Evolutionary conservation across 2,329 filamentous ascomycete genomes (phyloP).

Genomic region (Neofusicoccum ribis): DNA sequence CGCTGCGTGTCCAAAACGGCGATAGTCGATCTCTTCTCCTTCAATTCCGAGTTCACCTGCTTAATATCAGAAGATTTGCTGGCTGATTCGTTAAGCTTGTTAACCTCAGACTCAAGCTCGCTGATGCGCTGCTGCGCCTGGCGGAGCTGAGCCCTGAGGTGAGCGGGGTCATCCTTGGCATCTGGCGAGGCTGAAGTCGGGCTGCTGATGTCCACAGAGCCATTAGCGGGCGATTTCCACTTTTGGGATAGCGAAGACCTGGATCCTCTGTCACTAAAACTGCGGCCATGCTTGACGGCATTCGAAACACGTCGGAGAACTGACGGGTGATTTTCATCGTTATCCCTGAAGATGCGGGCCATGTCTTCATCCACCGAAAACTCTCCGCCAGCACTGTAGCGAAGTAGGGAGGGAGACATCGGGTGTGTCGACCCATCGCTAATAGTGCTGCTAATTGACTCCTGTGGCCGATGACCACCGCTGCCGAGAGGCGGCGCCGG

Average conservation of each 20-base stretch:
- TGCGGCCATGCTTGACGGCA: constrained; percentile 88
- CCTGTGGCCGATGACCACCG: constrained; percentile 41
- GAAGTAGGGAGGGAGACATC: constrained; percentile 37
- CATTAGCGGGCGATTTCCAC: constrained; percentile 41
- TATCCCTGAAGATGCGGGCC: constrained; percentile 73
- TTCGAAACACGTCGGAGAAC: constrained; percentile 89
- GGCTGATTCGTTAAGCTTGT: constrained; percentile 51
- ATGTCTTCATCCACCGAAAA: constrained; percentile 97
- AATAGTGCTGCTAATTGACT: constrained; percentile 47
- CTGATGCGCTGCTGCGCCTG: constrained; percentile 81
- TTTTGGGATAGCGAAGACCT: constrained; percentile 37
- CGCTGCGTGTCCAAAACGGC: constrained; percentile 91
- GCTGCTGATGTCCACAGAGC: constrained; percentile 62
- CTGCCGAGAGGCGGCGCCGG: constrained; percentile 39
- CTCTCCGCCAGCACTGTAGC: constrained; percentile 73
- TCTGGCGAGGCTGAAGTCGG: constrained; percentile 64
- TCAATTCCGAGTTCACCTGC: constrained; percentile 80
- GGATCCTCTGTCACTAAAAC: constrained; percentile 66
- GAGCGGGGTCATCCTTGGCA: constrained; percentile 46
- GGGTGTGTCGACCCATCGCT: constrained; percentile 39
- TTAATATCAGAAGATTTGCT: constrained; percentile 64
- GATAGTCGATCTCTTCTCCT: constrained; percentile 94
- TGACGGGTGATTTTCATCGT: constrained; percentile 52
- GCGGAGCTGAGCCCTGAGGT: constrained; percentile 69
- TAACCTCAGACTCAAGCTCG: constrained; percentile 81